A percentile compares a stretch with the other conserved stretches of the same genome.
Conservation (phyloP, 352 stramenopile species). For the Pythium pyrilobum region DNA sequence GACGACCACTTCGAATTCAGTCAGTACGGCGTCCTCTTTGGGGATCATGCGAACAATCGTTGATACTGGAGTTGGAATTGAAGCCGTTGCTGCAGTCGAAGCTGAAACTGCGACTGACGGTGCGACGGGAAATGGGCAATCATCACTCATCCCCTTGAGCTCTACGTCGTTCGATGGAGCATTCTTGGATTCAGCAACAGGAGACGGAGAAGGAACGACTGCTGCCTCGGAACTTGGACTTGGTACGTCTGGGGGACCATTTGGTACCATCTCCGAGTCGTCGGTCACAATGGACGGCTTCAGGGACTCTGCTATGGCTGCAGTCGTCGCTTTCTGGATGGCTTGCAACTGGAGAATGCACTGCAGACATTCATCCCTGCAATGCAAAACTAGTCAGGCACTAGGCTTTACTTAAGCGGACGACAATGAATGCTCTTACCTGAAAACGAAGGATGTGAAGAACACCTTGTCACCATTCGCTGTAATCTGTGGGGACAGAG, state of each 20-base stretch:
- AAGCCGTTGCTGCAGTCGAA: too few species aligned
- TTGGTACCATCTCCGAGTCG: neutral
- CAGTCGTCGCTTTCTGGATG: constrained; percentile 70
- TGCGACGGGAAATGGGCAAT: too few species aligned
- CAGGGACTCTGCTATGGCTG: constrained; percentile 29
- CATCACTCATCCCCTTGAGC: too few species aligned
- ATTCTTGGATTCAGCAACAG: neutral
- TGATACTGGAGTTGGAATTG: neutral
- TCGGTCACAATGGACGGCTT: constrained; percentile 6
- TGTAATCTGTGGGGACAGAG: constrained; percentile 33
- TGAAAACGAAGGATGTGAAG: constrained; percentile 81
- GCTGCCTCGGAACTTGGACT: constrained; percentile 17
- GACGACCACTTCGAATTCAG: constrained; percentile 70
- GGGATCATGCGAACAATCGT: constrained; percentile 24
- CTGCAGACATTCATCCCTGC: constrained; percentile 79
- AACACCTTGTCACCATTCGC: constrained; percentile 67
- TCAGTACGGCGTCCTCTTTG: constrained; percentile 39
- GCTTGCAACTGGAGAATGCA: constrained; percentile 69
- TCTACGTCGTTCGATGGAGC: neutral
- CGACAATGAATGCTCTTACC: constrained; percentile 22
- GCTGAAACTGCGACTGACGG: too few species aligned
- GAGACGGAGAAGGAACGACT: constrained; percentile 1
- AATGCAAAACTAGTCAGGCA: constrained; percentile 1
- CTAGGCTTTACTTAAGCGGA: neutral
- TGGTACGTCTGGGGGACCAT: constrained; percentile 3